These are phyloP conservation scores for Melampsora americana DNA, from an alignment of 1,284 basidiomycete species.

Conservation along the genomic window DNA sequence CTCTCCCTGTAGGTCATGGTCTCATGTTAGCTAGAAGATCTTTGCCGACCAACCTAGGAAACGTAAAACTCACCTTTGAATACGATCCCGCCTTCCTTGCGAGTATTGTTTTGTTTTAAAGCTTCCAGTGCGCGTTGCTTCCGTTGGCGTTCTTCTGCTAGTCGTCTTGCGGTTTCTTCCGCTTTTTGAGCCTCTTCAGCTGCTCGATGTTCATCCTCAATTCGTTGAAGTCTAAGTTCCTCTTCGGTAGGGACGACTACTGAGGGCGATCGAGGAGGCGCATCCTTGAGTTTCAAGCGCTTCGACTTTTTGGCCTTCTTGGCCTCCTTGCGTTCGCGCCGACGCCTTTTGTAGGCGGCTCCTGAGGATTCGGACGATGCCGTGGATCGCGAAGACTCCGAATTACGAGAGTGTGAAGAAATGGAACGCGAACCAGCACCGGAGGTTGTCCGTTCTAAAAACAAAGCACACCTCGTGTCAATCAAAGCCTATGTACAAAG, in stretches of 20 bases:
- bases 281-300: constrained; percentile 31
- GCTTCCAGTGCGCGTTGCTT: constrained; percentile 31
- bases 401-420: background rate
- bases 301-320: constrained; percentile 28
- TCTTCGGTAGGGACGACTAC: constrained; percentile 10
- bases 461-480: background rate
- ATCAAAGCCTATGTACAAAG: background rate
- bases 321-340: constrained; percentile 23
- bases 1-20: constrained; percentile 9
- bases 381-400: background rate
- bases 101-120: constrained; percentile 21
- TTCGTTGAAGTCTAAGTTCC: constrained; percentile 13
- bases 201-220: constrained; percentile 32
- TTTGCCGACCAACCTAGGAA: background rate
- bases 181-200: constrained; percentile 14
- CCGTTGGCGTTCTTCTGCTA: constrained; percentile 23
- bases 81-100: constrained; percentile 28
- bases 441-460: background rate
- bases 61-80: constrained; percentile 19
- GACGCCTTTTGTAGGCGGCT: constrained; percentile 6
- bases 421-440: constrained; percentile 11
- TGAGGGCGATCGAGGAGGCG: background rate
- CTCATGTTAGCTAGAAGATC: background rate
- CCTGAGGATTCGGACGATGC: constrained; percentile 14
- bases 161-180: constrained; percentile 21